Evolutionary conservation across 2,329 filamentous ascomycete species (phyloP), one percentile per base, ranked within the genome.

Genomic region (Aspergillus sp.): DNA sequence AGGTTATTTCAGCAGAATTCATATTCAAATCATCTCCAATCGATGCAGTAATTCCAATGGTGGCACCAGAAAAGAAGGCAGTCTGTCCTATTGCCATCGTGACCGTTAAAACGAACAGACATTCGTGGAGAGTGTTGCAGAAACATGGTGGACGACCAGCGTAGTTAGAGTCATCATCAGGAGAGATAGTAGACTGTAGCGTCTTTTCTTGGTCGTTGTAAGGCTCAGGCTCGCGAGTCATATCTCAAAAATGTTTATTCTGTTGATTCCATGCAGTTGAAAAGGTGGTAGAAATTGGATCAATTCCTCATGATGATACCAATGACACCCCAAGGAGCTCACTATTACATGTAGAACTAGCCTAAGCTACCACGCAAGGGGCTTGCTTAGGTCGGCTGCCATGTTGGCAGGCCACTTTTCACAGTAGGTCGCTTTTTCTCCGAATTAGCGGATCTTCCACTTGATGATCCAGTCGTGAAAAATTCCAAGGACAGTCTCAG

Each of bases 21-120:
- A 86, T 86, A 37, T 70, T 57, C 43, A 86, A 61, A 47, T 83
- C 78, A 10, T 63, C 58, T 2, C 76, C 80, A 38, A 85, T 81
- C 40, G 77, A 77, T 1, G 77, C 77, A 1, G 80, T 81, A 47
- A 84, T 79, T 46, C 85, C 82, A 3, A 81, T 74, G 5, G 79
- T 73, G 5, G 75, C 70, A 9, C 82, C 83, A 6, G 71, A 70
- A 27, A 83, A 67, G 52, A 86, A 81, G 5, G 76, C 75, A 7
- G 73, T 75, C 56, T 82, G 81, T 4, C 78, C 81, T 36, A 85
- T 82, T 2, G 82, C 81, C 68, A 85, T 79, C 2, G 83, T 86
- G 7, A 81, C 79, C 33, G 81, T 82, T 12, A 82, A 59, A 11
- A 86, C 78, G 54, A 86, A 86, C 2, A 82, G 65, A 32, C 79